A percentile compares a stretch with the other conserved stretches of the same genome.
These are phyloP conservation scores for Neurospora sp. DNA, from an alignment of 2,329 filamentous ascomycete species.

Conservation along the genomic window DNA sequence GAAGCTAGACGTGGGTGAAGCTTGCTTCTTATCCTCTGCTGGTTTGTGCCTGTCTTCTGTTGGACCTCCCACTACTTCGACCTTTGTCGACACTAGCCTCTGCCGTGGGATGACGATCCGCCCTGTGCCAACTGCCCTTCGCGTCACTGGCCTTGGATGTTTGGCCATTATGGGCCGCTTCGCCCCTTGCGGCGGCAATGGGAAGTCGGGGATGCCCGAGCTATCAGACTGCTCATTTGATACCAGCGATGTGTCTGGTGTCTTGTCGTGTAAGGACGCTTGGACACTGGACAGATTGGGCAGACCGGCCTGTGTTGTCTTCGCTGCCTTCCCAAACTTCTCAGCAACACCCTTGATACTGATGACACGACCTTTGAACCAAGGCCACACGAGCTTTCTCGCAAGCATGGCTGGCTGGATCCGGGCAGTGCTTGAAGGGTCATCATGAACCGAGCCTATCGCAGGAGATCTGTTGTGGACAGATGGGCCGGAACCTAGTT, in stretches of 20 bases:
- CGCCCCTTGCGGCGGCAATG: neutral
- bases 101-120: neutral
- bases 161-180: neutral
- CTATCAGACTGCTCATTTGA: neutral
- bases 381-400: conserved; percentile 14
- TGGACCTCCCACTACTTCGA: neutral
- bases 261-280: conserved; percentile 8
- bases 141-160: neutral
- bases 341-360: neutral
- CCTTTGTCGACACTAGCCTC: neutral
- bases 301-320: conserved; percentile 3
- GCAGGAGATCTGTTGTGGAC: neutral
- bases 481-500: neutral
- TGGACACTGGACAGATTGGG: conserved; percentile 7
- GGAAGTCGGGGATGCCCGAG: neutral
- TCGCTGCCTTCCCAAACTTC: conserved; percentile 1
- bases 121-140: conserved; percentile 2
- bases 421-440: neutral
- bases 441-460: neutral
- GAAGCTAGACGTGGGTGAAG: neutral
- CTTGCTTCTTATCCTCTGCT: neutral
- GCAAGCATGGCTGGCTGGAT: neutral
- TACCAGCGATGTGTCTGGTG: neutral
- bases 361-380: conserved; percentile 6
- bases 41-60: neutral